A percentile compares a stretch with the other conserved stretches of the same genome.
phyloP scores from a whole-genome alignment of 2,329 filamentous ascomycete genomes.

The Epichloe gansuensis region DNA sequence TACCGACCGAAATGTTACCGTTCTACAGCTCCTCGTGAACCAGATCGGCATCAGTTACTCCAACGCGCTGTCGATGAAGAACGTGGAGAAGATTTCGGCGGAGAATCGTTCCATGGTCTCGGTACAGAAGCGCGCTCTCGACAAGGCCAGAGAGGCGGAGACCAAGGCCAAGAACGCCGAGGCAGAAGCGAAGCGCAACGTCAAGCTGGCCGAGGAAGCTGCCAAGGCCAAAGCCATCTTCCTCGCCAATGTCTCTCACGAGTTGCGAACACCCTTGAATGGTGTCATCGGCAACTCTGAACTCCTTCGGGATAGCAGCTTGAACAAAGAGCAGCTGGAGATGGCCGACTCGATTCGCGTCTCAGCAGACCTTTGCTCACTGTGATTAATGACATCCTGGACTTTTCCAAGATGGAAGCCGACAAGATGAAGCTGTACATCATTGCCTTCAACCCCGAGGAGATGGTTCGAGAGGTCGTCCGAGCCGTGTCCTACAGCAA shows the following conservation, averaged over 20 bases:
- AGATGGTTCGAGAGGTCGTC: slow-evolving; percentile 56
- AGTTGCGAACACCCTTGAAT: slow-evolving; percentile 71
- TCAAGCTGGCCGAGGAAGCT: slow-evolving; percentile 72
- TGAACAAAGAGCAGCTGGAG: slow-evolving; percentile 67
- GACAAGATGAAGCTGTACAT: slow-evolving; percentile 75
- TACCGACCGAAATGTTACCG: slow-evolving; percentile 58
- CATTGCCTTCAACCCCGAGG: slow-evolving; percentile 54
- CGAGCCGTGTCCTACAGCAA: slow-evolving; percentile 56
- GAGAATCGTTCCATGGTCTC: slow-evolving; percentile 69
- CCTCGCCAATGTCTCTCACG: slow-evolving; percentile 68
- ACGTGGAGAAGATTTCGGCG: slow-evolving; percentile 64
- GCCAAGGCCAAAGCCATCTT: slow-evolving; percentile 77
- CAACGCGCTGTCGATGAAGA: slow-evolving; percentile 55
- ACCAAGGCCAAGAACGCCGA: slow-evolving; percentile 67
- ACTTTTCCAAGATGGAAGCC: slow-evolving; percentile 89
- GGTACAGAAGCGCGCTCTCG: slow-evolving; percentile 61
- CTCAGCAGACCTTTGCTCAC: slow-evolving; percentile 80
- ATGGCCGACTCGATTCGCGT: slow-evolving; percentile 81
- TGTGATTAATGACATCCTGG: slow-evolving; percentile 91
- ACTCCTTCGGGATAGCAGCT: slow-evolving; percentile 61
- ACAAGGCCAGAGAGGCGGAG: slow-evolving; percentile 60
- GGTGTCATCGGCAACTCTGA: slow-evolving; percentile 85
- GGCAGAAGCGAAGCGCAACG: slow-evolving; percentile 63
- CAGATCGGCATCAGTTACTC: slow-evolving; percentile 65
- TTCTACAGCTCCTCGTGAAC: slow-evolving; percentile 60